phyloP scores from a whole-genome alignment of 148 eudicot species.

The Polygonum aviculare region DNA sequence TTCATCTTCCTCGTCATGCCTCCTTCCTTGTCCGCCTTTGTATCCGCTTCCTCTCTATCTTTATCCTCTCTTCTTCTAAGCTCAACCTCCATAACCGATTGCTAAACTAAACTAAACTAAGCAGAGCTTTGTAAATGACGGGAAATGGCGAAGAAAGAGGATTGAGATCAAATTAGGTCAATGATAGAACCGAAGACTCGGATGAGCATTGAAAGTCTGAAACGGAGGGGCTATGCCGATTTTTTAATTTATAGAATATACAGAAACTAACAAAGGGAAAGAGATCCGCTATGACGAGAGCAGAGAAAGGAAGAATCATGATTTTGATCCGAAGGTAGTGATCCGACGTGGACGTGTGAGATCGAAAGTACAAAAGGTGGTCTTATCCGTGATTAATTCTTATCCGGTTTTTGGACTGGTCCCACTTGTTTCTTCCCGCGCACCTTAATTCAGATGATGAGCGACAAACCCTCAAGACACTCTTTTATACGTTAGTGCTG shows the following conservation, averaged over 20 bases:
- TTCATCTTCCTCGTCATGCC: slow-evolving; percentile 1
- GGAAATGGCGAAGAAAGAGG: not conserved
- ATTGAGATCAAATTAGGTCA: not conserved
- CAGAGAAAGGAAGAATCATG: not conserved
- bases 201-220: not conserved
- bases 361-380: too few relatives aligned
- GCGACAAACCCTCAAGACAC: too few relatives aligned
- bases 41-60: slow-evolving; percentile 9
- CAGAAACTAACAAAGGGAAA: not conserved
- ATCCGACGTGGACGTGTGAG: not conserved
- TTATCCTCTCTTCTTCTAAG: slow-evolving; percentile 12
- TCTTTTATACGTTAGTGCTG: too few relatives aligned
- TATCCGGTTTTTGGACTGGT: too few relatives aligned
- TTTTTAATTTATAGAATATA: not conserved
- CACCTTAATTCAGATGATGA: too few relatives aligned
- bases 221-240: too few relatives aligned
- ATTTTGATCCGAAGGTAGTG: not conserved
- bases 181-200: not conserved
- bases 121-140: not conserved
- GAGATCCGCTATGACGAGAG: not conserved
- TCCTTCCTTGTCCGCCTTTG: slow-evolving; percentile 17
- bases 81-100: slow-evolving; percentile 15
- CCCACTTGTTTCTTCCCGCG: too few relatives aligned
- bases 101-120: too few relatives aligned
- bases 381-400: not conserved